phyloP scores from a whole-genome alignment of 1,284 basidiomycete species.

The Ceratobasidium sp. region DNA sequence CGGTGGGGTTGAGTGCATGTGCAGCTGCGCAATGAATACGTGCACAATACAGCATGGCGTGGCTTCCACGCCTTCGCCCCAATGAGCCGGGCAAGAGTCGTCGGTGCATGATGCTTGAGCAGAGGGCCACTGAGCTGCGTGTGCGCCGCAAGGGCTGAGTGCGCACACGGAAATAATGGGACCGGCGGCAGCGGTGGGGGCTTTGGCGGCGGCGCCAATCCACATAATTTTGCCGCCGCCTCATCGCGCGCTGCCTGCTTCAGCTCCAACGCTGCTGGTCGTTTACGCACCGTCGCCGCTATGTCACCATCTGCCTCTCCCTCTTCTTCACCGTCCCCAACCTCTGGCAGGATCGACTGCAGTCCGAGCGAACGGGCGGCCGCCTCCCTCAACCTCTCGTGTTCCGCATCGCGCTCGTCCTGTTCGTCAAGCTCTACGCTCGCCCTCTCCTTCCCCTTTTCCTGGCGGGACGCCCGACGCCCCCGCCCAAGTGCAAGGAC shows the following conservation, averaged over 20 bases:
- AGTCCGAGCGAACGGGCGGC: slow-evolving; percentile 79
- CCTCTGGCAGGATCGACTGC: slow-evolving; percentile 48
- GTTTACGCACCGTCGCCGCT: slow-evolving; percentile 38
- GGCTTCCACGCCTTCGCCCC: slow-evolving; percentile 35
- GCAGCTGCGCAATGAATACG: slow-evolving; percentile 22
- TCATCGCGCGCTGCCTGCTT: slow-evolving; percentile 49
- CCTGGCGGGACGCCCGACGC: slow-evolving; percentile 9
- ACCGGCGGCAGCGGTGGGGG: slow-evolving; percentile 28
- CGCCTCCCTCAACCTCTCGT: slow-evolving; percentile 75
- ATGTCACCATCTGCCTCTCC: slow-evolving; percentile 54
- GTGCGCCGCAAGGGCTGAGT: slow-evolving; percentile 32
- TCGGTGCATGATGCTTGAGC: slow-evolving; percentile 37
- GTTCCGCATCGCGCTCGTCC: slow-evolving; percentile 65
- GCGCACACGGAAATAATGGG: slow-evolving; percentile 41
- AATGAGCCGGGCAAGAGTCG: slow-evolving; percentile 23
- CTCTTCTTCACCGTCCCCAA: slow-evolving; percentile 60
- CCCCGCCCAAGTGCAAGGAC: slow-evolving; percentile 12
- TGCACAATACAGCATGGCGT: slow-evolving; percentile 32
- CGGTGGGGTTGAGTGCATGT: slow-evolving; percentile 29
- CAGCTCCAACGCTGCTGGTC: slow-evolving; percentile 42
- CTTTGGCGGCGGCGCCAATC: slow-evolving; percentile 14
- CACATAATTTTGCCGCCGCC: slow-evolving; percentile 43
- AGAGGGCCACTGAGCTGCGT: slow-evolving; percentile 36
- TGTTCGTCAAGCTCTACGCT: slow-evolving; percentile 19
- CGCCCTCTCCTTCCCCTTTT: slow-evolving; percentile 25